These are phyloP conservation scores for Zalerion maritima DNA, from an alignment of 495 filamentous ascomycete genomes.

Conservation along the genomic window DNA sequence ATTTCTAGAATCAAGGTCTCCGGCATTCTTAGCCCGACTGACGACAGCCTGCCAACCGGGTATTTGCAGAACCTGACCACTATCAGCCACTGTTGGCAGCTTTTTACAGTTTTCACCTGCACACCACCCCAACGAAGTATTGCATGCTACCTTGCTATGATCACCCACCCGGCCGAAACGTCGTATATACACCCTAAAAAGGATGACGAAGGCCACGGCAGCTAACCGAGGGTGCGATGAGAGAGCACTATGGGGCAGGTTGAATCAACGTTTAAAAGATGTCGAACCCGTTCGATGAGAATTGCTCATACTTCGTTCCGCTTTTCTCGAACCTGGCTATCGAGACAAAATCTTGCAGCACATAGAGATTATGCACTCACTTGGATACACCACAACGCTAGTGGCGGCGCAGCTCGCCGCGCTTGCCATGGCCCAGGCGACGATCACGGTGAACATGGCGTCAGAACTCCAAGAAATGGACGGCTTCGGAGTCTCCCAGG, in stretches of 20 bases:
- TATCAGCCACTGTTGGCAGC: slow-evolving; percentile 3
- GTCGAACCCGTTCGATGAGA: slow-evolving; percentile 6
- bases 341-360: slow-evolving; percentile 2
- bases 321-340: slow-evolving; percentile 3
- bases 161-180: no score
- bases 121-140: no score
- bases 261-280: no score
- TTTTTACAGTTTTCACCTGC: no score
- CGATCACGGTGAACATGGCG: slow-evolving; percentile 19
- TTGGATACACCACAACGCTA: neutral
- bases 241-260: no score
- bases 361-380: neutral
- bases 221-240: no score
- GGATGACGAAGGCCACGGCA: no score
- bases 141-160: no score
- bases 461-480: slow-evolving; percentile 26
- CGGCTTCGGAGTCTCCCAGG: slow-evolving; percentile 35
- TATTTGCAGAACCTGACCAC: slow-evolving; percentile 5
- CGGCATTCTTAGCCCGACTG: slow-evolving; percentile 11
- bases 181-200: no score
- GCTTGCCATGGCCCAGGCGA: slow-evolving; percentile 7
- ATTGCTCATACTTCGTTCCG: slow-evolving; percentile 4
- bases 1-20: slow-evolving; percentile 11
- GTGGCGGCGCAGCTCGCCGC: slow-evolving; percentile 2
- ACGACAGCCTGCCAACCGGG: slow-evolving; percentile 7